Conservation (phyloP, 768 basidiomycete genomes). For the Crepidotus variabilis region DNA sequence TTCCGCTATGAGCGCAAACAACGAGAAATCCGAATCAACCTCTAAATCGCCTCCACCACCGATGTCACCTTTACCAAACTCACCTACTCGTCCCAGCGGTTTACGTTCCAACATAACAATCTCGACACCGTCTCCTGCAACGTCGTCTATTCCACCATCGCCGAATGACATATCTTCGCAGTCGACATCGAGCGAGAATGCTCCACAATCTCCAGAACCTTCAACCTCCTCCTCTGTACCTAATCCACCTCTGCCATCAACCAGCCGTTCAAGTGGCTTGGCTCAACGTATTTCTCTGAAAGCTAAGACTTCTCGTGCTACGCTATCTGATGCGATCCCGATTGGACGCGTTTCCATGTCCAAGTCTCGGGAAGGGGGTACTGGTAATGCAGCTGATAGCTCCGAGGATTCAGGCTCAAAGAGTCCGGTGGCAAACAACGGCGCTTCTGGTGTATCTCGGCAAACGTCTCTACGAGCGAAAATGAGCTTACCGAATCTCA, state of each 20-base stretch:
- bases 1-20: conserved; percentile 28
- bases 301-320: no score
- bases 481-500: conserved; percentile 65
- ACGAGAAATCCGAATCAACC: not conserved
- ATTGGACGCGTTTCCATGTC: no score
- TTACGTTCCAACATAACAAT: not conserved
- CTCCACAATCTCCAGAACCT: conserved; percentile 10
- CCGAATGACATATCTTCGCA: conserved; percentile 16
- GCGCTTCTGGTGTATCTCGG: conserved; percentile 25
- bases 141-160: conserved; percentile 13
- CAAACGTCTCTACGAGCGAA: conserved; percentile 52
- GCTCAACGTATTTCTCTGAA: no score
- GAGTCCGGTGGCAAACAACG: not conserved
- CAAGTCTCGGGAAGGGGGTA: no score
- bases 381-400: no score
- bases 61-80: not conserved
- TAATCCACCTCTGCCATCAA: no score
- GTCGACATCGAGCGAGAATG: conserved; percentile 18
- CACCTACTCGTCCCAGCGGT: not conserved
- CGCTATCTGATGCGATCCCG: no score
- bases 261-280: no score
- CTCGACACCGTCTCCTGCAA: not conserved
- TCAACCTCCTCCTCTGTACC: not conserved
- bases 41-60: not conserved
- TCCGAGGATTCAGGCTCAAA: not conserved